These are phyloP conservation scores for Sclerotinia subarctica DNA, from an alignment of 2,329 filamentous ascomycete species.

Conservation along the genomic window DNA sequence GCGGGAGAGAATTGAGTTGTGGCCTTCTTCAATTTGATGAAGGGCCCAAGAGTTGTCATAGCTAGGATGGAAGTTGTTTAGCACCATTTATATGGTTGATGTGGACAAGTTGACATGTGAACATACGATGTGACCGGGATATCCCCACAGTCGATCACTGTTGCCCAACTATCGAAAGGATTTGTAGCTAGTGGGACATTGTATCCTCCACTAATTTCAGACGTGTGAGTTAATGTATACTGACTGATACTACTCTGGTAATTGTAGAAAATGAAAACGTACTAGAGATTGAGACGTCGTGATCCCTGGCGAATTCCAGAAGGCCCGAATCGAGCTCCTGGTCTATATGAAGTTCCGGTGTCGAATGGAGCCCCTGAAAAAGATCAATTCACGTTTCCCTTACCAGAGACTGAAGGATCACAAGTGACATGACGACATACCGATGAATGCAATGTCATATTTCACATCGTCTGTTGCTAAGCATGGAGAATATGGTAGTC, in stretches of 20 bases:
- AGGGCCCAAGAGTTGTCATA: slow-evolving; percentile 82
- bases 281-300: slow-evolving; percentile 83
- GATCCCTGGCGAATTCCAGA: slow-evolving; percentile 84
- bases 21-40: slow-evolving; percentile 81
- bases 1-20: slow-evolving; percentile 71
- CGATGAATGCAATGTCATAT: slow-evolving; percentile 84
- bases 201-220: slow-evolving; percentile 69
- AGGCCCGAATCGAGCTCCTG: slow-evolving; percentile 79
- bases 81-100: not conserved
- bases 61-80: slow-evolving; percentile 41
- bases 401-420: slow-evolving; percentile 17
- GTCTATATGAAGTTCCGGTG: slow-evolving; percentile 80
- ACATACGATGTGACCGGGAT: slow-evolving; percentile 79
- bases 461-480: slow-evolving; percentile 65
- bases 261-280: slow-evolving; percentile 42
- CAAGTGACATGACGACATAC: slow-evolving; percentile 43
- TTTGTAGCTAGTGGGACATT: slow-evolving; percentile 79
- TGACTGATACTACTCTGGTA: slow-evolving; percentile 28
- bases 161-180: slow-evolving; percentile 78
- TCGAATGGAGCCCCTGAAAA: slow-evolving; percentile 72
- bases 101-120: not conserved
- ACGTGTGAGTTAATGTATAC: slow-evolving; percentile 40
- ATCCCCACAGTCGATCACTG: slow-evolving; percentile 77
- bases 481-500: slow-evolving; percentile 74
- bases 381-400: slow-evolving; percentile 8